Percentiles rank a stretch among this genome's conserved stretches.
phyloP scores from a whole-genome alignment of 129 eudicot genomes.

The Helianthus annuus region HanXRQr2.0-SUNRISE NC_035446.2:123193491-123193990 shows the following conservation, averaged over 20 bases:
- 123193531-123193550: slow-evolving; percentile 53
- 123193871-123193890: no score
- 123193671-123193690: not conserved
- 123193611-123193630: no score
- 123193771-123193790: no score
- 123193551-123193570: slow-evolving; percentile 43
- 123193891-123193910: no score
- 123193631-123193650: no score
- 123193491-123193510: slow-evolving; percentile 39
- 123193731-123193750: no score
- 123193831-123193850: not conserved
- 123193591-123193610: not conserved
- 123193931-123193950: no score
- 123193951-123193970: not conserved
- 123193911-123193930: no score
- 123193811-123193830: no score
- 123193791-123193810: no score
- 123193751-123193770: no score
- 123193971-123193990: slow-evolving; percentile 54
- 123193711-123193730: not conserved
- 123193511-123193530: slow-evolving; percentile 46
- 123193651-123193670: not conserved
- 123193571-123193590: not conserved
- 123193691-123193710: not conserved
- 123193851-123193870: no score